Base-by-base conservation (phyloP, 257 asterid species). In the Solanum clarkiae region DNA sequence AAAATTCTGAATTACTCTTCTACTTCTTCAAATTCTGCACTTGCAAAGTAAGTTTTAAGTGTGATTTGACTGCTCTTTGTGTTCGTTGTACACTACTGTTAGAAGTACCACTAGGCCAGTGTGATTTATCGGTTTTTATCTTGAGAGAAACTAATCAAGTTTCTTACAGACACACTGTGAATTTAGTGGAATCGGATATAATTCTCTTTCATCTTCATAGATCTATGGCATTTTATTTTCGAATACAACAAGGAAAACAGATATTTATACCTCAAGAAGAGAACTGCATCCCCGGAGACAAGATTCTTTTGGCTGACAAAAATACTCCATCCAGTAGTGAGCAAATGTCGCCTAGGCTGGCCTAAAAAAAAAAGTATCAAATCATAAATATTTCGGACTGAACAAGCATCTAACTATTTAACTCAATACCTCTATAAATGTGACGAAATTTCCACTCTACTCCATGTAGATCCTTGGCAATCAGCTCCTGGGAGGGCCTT, bases 331-430 rank as follows among this genome's bases (percentile, higher is more conserved):
- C 99, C 98, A 10, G 99, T 97, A 56, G 98, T 95, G 80, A 95
- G 98, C 93, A 97, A 90, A 93, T 97, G 99, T 36, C 99, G 91
- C 91, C 99, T 93, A 10, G 99, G 99, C 93, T 95, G 99, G 84
- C 99, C 99, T 97, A 95, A 69, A 80, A 85, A 59, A 59, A 65
- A 66, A 49, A 90, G 63, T 75, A 92, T 75, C 81, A 84, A 85
- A 66, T 44, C 10, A 69, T 69, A 29, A 22, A 55, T 22, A 54
- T 69, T 24, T 26, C 40, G 12, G 17, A 83, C 32, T 42, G 65
- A 49, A 18, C 80, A 83, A 63, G 62, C 18, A 53, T 47, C 81
- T 24, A 83, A 69, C 22, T 54, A 36, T 66, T 60, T 51, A 79
- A 29, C 49, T 63, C 77, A 68, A 66, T 91, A 97, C 99, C 99